Conservation (phyloP, 306 rosid species). For the Glycyrrhiza uralensis region DNA sequence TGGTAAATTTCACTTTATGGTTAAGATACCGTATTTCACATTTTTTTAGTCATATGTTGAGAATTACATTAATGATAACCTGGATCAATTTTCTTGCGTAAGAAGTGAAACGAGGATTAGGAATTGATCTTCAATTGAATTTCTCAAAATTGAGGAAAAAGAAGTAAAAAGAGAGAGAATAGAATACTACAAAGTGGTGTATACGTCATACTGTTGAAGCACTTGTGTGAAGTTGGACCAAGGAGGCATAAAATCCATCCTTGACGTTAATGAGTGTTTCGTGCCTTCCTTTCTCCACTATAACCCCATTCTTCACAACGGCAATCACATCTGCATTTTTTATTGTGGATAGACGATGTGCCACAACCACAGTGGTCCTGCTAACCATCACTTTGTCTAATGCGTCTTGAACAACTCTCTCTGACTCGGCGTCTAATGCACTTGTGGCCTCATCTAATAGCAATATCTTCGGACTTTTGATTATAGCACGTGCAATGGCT, state of each 20-base stretch:
- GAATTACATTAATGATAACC: background rate
- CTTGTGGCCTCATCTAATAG: constrained; percentile 86
- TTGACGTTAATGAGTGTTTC: constrained; percentile 54
- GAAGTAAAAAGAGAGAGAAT: background rate
- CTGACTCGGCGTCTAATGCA: constrained; percentile 84
- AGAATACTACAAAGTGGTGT: background rate
- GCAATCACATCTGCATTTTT: constrained; percentile 84
- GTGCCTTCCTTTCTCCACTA: constrained; percentile 81
- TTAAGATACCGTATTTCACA: background rate
- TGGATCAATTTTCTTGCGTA: constrained; percentile 1
- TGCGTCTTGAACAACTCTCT: constrained; percentile 89
- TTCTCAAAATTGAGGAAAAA: background rate
- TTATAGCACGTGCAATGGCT: constrained; percentile 82
- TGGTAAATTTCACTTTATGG: background rate
- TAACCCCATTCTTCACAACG: constrained; percentile 80
- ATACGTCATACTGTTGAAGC: constrained; percentile 43
- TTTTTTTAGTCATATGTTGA: background rate
- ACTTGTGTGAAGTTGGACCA: constrained; percentile 64
- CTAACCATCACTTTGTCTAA: constrained; percentile 72
- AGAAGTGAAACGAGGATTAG: background rate
- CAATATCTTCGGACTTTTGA: constrained; percentile 74
- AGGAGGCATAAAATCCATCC: constrained; percentile 80
- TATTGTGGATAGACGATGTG: constrained; percentile 79
- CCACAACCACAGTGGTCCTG: constrained; percentile 78
- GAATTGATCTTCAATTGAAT: background rate